A percentile compares a stretch with the other conserved stretches of the same genome.
Conservation (phyloP, 306 rosid genomes). For the Begonia fuchsioides region DNA sequence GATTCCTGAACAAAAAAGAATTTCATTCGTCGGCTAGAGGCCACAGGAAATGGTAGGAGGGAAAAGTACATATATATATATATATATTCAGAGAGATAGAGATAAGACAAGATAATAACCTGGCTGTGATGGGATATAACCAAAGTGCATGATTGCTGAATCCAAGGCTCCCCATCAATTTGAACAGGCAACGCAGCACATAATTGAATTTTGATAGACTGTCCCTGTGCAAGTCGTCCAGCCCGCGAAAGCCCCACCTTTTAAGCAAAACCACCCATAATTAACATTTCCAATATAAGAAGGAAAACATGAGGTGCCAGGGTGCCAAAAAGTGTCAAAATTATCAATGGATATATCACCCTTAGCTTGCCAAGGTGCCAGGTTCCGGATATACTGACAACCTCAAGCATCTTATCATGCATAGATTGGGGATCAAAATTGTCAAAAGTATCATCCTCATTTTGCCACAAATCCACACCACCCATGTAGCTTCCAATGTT, state of each 20-base stretch:
- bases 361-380: constrained; percentile 99
- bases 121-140: constrained; percentile 83
- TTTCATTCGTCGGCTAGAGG: no score
- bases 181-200: constrained; percentile 80
- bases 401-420: constrained; percentile 96
- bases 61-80: no score
- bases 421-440: constrained; percentile 92
- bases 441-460: constrained; percentile 85
- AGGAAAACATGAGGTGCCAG: not conserved
- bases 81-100: not conserved
- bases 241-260: constrained; percentile 99
- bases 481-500: constrained; percentile 99
- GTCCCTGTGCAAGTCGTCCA: constrained; percentile 95
- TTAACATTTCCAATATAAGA: constrained; percentile 4
- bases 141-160: constrained; percentile 63
- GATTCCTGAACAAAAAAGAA: no score
- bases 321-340: not conserved
- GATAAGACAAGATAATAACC: constrained; percentile 26
- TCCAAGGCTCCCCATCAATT: constrained; percentile 98
- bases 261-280: constrained; percentile 12
- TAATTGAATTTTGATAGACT: constrained; percentile 67
- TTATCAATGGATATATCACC: constrained; percentile 28
- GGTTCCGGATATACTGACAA: constrained; percentile 95
- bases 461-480: constrained; percentile 98
- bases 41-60: not conserved